A percentile compares a stretch with the other conserved stretches of the same genome.
Conservation (phyloP, 2,329 filamentous ascomycete species). For the Exophiala sp. region DNA sequence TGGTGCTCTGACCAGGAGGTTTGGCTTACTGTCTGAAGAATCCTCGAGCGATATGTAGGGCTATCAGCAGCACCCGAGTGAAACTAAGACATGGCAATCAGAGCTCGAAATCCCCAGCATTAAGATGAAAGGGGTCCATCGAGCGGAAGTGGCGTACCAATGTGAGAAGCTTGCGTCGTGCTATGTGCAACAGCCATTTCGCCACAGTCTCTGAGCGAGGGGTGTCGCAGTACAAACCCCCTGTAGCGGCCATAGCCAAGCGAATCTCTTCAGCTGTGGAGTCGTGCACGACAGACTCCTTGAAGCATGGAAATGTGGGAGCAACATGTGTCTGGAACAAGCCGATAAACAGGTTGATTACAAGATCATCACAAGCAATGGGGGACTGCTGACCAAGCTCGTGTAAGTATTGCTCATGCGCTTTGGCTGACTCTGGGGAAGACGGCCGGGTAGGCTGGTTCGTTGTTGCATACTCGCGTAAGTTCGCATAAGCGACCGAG, state of each 20-base stretch:
- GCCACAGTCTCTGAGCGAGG: not conserved
- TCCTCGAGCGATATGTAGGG: too few species aligned
- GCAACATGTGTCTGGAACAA: slow-evolving; percentile 1
- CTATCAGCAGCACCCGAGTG: too few species aligned
- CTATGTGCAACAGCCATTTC: slow-evolving; percentile 2
- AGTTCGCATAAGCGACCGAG: slow-evolving; percentile 1
- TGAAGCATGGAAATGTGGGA: slow-evolving; percentile 1
- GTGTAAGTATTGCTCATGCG: not conserved
- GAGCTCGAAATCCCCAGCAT: too few species aligned
- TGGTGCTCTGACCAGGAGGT: too few species aligned
- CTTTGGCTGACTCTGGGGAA: not conserved
- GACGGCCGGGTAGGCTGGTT: not conserved
- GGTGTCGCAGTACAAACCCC: slow-evolving; percentile 1
- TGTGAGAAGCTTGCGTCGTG: not conserved
- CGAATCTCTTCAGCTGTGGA: slow-evolving; percentile 1
- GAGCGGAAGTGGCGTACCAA: too few species aligned
- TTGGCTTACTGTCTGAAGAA: too few species aligned
- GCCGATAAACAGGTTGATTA: slow-evolving; percentile 1
- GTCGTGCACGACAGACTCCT: not conserved
- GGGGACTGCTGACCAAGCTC: not conserved
- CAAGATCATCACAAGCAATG: not conserved
- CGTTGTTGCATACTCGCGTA: slow-evolving; percentile 2
- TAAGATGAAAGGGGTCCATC: too few species aligned
- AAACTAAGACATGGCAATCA: too few species aligned
- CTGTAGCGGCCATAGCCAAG: slow-evolving; percentile 6